Evolutionary conservation across 495 filamentous ascomycete genomes (phyloP), one percentile per base, ranked within the genome.

Genomic region (Neurospora hispaniola): DNA sequence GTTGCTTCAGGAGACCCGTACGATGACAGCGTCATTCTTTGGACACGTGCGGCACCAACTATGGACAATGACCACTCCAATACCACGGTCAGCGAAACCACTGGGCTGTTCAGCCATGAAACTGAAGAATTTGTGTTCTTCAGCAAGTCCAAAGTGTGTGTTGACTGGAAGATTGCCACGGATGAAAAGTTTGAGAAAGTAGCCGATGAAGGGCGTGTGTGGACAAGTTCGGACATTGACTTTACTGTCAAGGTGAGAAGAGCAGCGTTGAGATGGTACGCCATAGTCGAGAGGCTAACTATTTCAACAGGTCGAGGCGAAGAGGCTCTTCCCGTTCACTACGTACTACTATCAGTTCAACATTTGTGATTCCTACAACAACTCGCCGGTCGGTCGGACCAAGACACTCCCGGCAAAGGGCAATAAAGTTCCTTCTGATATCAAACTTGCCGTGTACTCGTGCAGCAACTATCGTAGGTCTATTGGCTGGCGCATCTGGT

Each of bases 1-100:
- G 85, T 92, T 12, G 90, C 90, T n/a, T 90, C 88, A 20, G 90
- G 90, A 11, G 90, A 92, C 75, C 90, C 90, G 3, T 91, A 88
- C 75, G 78, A 87, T 18, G 79, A 87, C 75, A 89, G 86, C 23
- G 86, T 92, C 3, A 89, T 92, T 71, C 82, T 92, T 0, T 92
- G 90, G 90, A 91, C 90, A 0, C 81, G 90, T n/a, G 82, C 85
- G n/a, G 85, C 88, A 7, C 90, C 90, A 35, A 82, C 82, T 41
- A 73, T 71, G 38, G 85, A 84, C 12, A 87, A 89, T 70, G 88
- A 88, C 71, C 70, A 83, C 42, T 86, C 84, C 68, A 89, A 90
- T 73, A 78, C 84, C 16, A 88, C 88, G 4, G 87, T 88, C 38
- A 82, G 81, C 73, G 87, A 86, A 20, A 80, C 80, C 70, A 88